Evolutionary conservation across 2,329 filamentous ascomycete species (phyloP), one percentile per base, ranked within the genome.

Genomic region (Trichophyton equinum): DNA sequence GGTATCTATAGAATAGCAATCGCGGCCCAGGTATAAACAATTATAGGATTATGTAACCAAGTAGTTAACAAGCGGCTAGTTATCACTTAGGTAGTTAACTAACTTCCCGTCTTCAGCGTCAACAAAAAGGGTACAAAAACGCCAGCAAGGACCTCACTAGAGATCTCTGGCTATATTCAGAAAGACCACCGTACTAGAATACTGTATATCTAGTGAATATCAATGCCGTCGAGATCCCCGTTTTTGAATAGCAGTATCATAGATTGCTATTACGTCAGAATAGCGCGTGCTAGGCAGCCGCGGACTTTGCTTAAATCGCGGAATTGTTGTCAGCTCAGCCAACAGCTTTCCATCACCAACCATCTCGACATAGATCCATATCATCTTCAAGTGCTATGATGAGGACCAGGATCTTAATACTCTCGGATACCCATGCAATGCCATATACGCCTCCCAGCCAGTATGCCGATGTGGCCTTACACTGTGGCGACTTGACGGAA

Each of bases 401-500:
- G 51, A 44, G 44, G 18, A 79, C 76, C 0, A 68, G 69, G 40
- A 70, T 80, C 56, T 65, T 79, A 22, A 70, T 80, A 57, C 62
- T 79, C 2, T 79, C 78, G 1, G 78, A 81, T 61, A 80, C 77
- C 0, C 78, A 80, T 63, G 71, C 70, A 11, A 62, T 64, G 30
- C 58, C 64, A 1, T 66, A 73, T 60, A 58, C 25, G 1, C 58
- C 62, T 4, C 69, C 73, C 5, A 62, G 71, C 0, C 67, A 73
- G 1, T 65, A 70, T 15, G 74, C 73, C 33, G 81, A 84, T 62
- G 76, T 82, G 3, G 76, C 72, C 13, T 73, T 82, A 1, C 78
- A 81, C 70, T 82, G 79, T 63, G 81, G 81, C 49, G 79, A 82
- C 60, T 69, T 83, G 2, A 82, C 79, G 0, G 68, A 74, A 0